Base-by-base conservation (phyloP, 306 rosid genomes). In the Trifolium pratense region DNA sequence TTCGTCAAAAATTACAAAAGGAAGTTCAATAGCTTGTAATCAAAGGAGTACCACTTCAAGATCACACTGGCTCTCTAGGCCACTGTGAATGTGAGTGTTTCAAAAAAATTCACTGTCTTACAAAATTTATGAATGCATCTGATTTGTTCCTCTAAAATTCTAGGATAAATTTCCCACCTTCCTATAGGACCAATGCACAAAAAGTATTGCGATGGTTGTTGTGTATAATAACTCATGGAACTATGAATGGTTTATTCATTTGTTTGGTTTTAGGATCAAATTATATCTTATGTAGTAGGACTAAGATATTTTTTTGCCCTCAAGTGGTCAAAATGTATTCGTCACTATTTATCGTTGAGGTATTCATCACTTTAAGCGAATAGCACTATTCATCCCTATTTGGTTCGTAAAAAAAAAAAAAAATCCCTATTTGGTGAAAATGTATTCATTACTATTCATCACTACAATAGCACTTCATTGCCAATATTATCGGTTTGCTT, bases 261-360 rank as follows among this genome's bases (percentile, higher is more conserved):
- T 48, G n/a, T 48, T 48, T 48, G 9, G 21, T 48, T 5, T 48
- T 48, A 16, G 55, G 55, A 48, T 48, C 55, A 48, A 48, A n/a
- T 15, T n/a, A 6, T 16, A 46, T 46, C 53, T 46, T 46, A 5
- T 46, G 15, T 46, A 46, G 53, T 46, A 46, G 20, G 53, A 15
- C 20, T 5, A 48, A 48, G 10, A 48, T 48, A 48, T 16, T 48
- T n/a, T 46, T n/a, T 3, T 48, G n/a, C 21, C 20, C 55, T 48
- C 20, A 48, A n/a, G 7, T n/a, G 18, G 55, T 48, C n/a, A 48
- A 48, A 48, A 48, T 48, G 55, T 16, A 48, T 48, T 48, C 55
- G 80, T 78, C 90, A 85, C 70, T 68, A 18, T 68, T 82, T 13
- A 26, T 76, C 13, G 63, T 84, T 48, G 87, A 89, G 90, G 93